Base-by-base conservation (phyloP, 129 eudicot species). In the Erigeron canadensis region DNA sequence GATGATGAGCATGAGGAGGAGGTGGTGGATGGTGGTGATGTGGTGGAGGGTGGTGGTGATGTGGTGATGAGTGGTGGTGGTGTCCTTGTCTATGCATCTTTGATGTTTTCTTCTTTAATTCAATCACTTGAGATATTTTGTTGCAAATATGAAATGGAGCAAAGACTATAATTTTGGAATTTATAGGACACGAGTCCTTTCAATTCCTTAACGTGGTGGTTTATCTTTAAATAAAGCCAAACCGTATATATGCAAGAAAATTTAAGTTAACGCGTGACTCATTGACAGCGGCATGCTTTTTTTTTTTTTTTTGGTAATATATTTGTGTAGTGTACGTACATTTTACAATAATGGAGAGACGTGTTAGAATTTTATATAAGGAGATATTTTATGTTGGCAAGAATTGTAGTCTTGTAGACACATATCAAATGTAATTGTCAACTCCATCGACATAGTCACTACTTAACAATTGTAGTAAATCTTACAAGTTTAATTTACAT, bases 71-170 rank as follows among this genome's bases (percentile, higher is more conserved):
- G 0, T 22, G 42, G 9, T 62, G 70, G 72, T 55, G 72, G 72
- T 74, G 65, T 6, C 64, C 23, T 64, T 65, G 78, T 74, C 72
- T 74, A 74, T 69, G 70, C 78, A 64, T 74, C 19, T 74, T 13
- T 37, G 12, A 17, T 7, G 34, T 12, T 48, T 6, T 7, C 23
- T 13, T 70, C 21, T 54, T 8, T 51, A 2, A 2, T 43, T 63
- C 60, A 10, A 19, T 63, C 37, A 8, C 10, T 39, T 22, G 22
- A n/a, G 39, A 34, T 60, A 28, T 41, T 34, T 34, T 48, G 47
- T 5, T 10, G 4, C 12, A 10, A 46, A n/a, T 69, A 39, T 38
- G 19, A 51, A 34, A 37, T 18, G 9, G 8, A 16, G 63, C 1
- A 37, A 5, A 40, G 62, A 41, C 40, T 69, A n/a, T n/a, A 28